Base-by-base conservation (phyloP, 2,329 filamentous ascomycete genomes). In the Xylaria sp. region DNA sequence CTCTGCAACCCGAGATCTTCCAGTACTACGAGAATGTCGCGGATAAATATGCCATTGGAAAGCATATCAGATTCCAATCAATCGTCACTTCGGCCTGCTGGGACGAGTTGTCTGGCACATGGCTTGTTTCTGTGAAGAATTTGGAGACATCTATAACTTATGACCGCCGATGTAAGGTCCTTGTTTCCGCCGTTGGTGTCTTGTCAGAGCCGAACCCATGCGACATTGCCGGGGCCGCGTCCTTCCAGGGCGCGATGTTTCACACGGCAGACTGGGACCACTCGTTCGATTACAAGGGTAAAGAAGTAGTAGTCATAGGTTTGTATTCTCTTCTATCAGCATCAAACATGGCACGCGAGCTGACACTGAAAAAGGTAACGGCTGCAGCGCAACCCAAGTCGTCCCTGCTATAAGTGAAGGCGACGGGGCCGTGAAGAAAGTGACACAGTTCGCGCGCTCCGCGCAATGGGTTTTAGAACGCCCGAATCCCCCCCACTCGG, bases 201-300 rank as follows among this genome's bases (percentile, higher is more conserved):
- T 54, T 64, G 8, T 61, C 62, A 15, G 3, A 25, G 9, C 62
- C 62, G 7, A 64, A 61, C 14, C 23, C 31, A 31, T 57, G 58
- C 31, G 49, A 55, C 4, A 47, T 64, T 42, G 37, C 53, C 11
- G 62, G 62, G 14, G 45, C 12, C 4, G 50, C 58, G 21, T 58
- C 58, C 9, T 64, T 61, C 11, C 37, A 59, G 12, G 62, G 62
- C 21, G 47, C 23, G 23, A 51, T 64, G 7, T 64, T 64, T 9
- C 62, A 64, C 21, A 61, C 62, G 8, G 58, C 54, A 6, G 52
- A 51, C 42, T 64, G 62, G 62, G 62, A 64, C 19, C 54, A 64
- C 19, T 46, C 58, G 14, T 64, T 64, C 17, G 49, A 61, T 37
- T 64, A 50, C 53, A 59, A 58, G 38, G 50, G n/a, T 4, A 64